phyloP scores from a whole-genome alignment of 2,329 filamentous ascomycete species.

The Fusarium xylarioides region DNA sequence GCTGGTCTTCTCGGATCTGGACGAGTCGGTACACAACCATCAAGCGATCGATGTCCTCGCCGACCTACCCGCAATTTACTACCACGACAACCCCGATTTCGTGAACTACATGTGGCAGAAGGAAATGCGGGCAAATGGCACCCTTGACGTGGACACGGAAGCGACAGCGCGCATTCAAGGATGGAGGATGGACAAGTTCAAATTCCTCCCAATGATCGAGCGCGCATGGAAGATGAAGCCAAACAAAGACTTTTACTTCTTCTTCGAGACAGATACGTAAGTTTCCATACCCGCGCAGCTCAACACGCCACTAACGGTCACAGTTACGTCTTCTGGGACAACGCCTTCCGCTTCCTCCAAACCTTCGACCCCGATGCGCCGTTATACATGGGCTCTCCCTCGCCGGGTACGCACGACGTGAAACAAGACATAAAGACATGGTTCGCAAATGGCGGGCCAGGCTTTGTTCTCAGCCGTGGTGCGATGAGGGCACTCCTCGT shows the following conservation, averaged over 20 bases:
- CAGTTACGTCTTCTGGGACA: conserved; percentile 49
- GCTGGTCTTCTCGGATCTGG: conserved; percentile 62
- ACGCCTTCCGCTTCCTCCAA: conserved; percentile 58
- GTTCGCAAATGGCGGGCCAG: conserved; percentile 61
- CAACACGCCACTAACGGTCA: background rate
- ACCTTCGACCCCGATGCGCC: conserved; percentile 56
- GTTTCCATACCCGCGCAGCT: conserved; percentile 14
- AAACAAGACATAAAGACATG: conserved; percentile 48
- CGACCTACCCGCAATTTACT: conserved; percentile 54
- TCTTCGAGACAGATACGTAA: conserved; percentile 65
- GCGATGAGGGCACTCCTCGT: conserved; percentile 54
- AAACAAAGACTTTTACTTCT: conserved; percentile 63
- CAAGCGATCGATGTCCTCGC: conserved; percentile 56
- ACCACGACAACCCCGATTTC: conserved; percentile 49
- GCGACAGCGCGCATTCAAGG: conserved; percentile 50
- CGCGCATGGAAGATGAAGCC: conserved; percentile 57
- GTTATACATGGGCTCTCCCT: conserved; percentile 60
- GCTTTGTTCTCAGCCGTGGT: conserved; percentile 56
- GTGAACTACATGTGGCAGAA: conserved; percentile 53
- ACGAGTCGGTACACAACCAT: conserved; percentile 55
- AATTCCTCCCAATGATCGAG: conserved; percentile 65
- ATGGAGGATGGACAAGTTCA: conserved; percentile 66
- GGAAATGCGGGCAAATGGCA: conserved; percentile 47
- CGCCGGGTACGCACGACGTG: conserved; percentile 49
- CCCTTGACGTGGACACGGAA: conserved; percentile 44